phyloP scores from a whole-genome alignment of 441 rosid genomes.

The Adansonia rubrostipa region DNA sequence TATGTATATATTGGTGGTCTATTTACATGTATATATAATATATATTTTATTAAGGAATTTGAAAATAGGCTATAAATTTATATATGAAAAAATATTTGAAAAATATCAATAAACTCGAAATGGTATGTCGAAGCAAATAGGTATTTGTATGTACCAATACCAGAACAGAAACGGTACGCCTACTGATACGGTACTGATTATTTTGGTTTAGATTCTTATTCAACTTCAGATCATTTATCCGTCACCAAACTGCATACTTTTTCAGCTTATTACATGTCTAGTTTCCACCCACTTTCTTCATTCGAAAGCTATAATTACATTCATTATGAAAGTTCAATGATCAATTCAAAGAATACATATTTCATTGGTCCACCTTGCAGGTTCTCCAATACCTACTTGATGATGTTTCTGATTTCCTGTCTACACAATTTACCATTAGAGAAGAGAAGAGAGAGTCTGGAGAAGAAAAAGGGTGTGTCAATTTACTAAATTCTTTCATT shows the following conservation, averaged over 20 bases:
- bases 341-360: conserved; percentile 15
- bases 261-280: neutral
- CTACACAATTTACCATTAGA: conserved; percentile 45
- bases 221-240: conserved; percentile 6
- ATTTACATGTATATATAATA: too few species aligned
- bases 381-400: conserved; percentile 89
- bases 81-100: too few species aligned
- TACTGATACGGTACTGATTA: too few species aligned
- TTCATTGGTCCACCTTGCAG: conserved; percentile 48
- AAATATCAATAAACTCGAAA: too few species aligned
- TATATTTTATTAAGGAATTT: too few species aligned
- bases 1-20: too few species aligned
- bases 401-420: conserved; percentile 81
- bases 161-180: too few species aligned
- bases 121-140: too few species aligned
- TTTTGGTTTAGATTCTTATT: neutral
- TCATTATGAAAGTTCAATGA: neutral
- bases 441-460: conserved; percentile 44
- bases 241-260: neutral
- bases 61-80: too few species aligned
- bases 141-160: too few species aligned
- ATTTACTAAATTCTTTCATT: conserved; percentile 59
- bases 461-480: conserved; percentile 63
- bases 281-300: neutral
- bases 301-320: neutral